Conservation (phyloP, 2,329 filamentous ascomycete genomes). For the Claviceps digitariae region DNA sequence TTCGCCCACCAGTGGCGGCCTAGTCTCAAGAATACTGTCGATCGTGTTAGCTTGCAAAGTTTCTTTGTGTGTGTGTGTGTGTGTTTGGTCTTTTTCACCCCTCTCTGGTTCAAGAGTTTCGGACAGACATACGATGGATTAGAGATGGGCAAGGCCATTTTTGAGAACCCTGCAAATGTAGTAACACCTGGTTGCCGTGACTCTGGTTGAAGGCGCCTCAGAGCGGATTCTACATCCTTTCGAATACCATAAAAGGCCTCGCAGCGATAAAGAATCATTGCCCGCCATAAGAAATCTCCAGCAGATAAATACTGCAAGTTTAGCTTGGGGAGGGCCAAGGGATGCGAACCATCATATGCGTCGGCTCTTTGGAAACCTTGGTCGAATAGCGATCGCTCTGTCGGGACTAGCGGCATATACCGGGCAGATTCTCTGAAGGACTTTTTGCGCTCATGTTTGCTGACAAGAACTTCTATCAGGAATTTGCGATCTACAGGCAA, state of each 20-base stretch:
- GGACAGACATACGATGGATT: constrained; percentile 48
- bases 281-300: constrained; percentile 93
- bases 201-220: constrained; percentile 67
- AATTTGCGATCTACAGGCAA: constrained; percentile 51
- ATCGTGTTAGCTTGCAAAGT: background rate
- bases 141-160: constrained; percentile 78
- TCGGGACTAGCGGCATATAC: constrained; percentile 66
- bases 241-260: constrained; percentile 91
- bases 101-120: background rate
- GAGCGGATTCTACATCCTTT: constrained; percentile 72
- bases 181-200: constrained; percentile 49
- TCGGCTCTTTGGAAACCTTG: constrained; percentile 67
- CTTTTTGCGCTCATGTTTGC: constrained; percentile 60
- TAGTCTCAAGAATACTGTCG: constrained; percentile 61
- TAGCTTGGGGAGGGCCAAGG: constrained; percentile 82
- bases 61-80: background rate
- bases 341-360: constrained; percentile 71
- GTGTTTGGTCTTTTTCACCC: background rate
- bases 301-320: constrained; percentile 93
- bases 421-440: constrained; percentile 72
- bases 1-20: constrained; percentile 71
- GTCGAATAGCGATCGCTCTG: constrained; percentile 71
- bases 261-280: constrained; percentile 74
- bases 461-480: constrained; percentile 58
- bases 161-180: constrained; percentile 71